Evolutionary conservation across 345 rosid species (phyloP).

Genomic region (Euphorbia peplus): DNA sequence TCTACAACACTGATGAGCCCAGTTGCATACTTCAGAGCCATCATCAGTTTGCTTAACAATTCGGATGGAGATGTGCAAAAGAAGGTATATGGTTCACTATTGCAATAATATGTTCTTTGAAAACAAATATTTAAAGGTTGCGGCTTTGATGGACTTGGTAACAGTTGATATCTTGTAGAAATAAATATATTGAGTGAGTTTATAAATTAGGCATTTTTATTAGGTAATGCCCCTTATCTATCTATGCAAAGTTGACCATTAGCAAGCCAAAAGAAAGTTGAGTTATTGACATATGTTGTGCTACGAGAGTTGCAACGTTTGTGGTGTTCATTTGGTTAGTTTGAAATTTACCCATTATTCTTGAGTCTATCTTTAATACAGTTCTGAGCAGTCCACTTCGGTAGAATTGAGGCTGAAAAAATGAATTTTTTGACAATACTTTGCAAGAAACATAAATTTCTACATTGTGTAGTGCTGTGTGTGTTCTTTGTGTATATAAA

Average conservation of each 20-base stretch:
- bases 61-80: slow-evolving; percentile 52
- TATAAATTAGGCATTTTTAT: background rate
- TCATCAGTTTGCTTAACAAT: slow-evolving; percentile 59
- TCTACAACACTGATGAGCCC: slow-evolving; percentile 57
- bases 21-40: slow-evolving; percentile 62
- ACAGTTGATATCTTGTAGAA: background rate
- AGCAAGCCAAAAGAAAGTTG: background rate
- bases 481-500: background rate
- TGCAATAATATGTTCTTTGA: background rate
- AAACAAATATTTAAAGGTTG: background rate
- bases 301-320: background rate
- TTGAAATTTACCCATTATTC: background rate
- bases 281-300: background rate
- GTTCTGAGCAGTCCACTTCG: background rate
- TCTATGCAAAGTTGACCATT: background rate
- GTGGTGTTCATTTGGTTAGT: background rate
- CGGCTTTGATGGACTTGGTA: background rate
- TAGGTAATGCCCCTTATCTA: background rate
- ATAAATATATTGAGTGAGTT: background rate
- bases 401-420: background rate
- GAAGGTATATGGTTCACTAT: slow-evolving; percentile 51
- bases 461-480: background rate
- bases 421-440: background rate
- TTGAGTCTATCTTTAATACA: background rate
- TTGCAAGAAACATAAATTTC: background rate